phyloP scores from a whole-genome alignment of 2,329 filamentous ascomycete species.

The Alternaria ethzedia region DNA sequence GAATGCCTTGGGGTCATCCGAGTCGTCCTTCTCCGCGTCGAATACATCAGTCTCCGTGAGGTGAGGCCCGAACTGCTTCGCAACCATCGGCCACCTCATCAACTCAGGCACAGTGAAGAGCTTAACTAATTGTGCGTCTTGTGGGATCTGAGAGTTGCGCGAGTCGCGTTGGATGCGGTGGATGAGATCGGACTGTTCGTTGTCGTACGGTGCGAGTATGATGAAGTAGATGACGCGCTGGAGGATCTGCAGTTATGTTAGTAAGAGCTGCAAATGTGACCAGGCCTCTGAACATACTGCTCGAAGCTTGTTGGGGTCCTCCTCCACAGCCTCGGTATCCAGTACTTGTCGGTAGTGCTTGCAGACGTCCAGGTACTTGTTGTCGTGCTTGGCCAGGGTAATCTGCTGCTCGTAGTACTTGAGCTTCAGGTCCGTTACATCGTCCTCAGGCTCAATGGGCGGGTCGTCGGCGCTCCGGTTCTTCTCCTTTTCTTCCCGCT shows the following conservation, averaged over 20 bases:
- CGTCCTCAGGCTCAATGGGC: slow-evolving; percentile 78
- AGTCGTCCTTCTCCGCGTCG: slow-evolving; percentile 67
- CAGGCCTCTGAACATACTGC: slow-evolving; percentile 65
- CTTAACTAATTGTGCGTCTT: slow-evolving; percentile 86
- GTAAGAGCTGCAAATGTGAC: slow-evolving; percentile 15
- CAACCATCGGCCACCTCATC: slow-evolving; percentile 97
- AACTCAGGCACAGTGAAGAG: slow-evolving; percentile 94
- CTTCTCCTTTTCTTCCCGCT: slow-evolving; percentile 82
- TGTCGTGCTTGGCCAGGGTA: slow-evolving; percentile 90
- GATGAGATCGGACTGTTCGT: slow-evolving; percentile 96
- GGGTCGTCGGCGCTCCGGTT: slow-evolving; percentile 78
- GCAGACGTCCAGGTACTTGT: slow-evolving; percentile 96
- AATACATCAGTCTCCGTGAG: slow-evolving; percentile 92
- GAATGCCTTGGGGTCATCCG: slow-evolving; percentile 78
- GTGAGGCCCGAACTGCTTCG: slow-evolving; percentile 86
- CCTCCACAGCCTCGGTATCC: slow-evolving; percentile 93
- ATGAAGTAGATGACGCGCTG: slow-evolving; percentile 98
- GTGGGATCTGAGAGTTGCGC: slow-evolving; percentile 77
- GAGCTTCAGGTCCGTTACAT: slow-evolving; percentile 95
- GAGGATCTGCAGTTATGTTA: slow-evolving; percentile 66
- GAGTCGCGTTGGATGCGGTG: slow-evolving; percentile 89
- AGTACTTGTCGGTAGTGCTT: slow-evolving; percentile 97
- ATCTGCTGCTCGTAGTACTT: slow-evolving; percentile 98
- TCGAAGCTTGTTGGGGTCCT: slow-evolving; percentile 83
- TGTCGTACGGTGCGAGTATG: slow-evolving; percentile 95